Base-by-base conservation (phyloP, 371 early-diverging fungal genomes). In the Haplosporangium sp. region DNA sequence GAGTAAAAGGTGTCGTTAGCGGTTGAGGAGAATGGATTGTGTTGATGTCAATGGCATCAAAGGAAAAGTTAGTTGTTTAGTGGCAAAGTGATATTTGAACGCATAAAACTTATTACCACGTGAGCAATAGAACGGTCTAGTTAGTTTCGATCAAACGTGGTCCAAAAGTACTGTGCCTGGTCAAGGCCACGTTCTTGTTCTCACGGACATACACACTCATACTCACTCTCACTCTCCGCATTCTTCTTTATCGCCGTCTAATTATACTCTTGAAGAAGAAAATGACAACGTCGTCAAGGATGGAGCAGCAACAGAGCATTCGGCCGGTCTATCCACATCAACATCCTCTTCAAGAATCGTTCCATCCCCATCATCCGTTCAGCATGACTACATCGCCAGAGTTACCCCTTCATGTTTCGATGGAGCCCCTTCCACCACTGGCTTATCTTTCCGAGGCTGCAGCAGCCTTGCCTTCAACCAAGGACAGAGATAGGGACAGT, bases 211-310 rank as follows among this genome's bases (percentile, higher is more conserved):
- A 5, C 48, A 12, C 48, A 48, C 18, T 18, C 11, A 12, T 16
- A 16, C 48, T 48, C 48, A 16, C 48, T 48, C 48, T 18, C 48
- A 48, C 16, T 7, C 48, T 48, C 48, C 14, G 7, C 43, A 13
- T 48, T 20, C 18, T 48, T 10, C 20, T 48, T 20, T n/a, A 7
- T n/a, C 48, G 18, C 11, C 20, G 48, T 48, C 48, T 11, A 7
- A 16, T n/a, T 16, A n/a, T 14, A 14, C 20, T 7, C 1, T n/a
- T 14, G 48, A 46, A 36, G 48, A 29, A 13, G 37, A 53, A 42
- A 42, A 67, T 69, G 69, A 69, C 69, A 23, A 69, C 69, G 52
- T 69, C 69, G 10, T 68, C 68, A 21, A 62, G 69, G 48, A 69
- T 62, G 53, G 69, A 69, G 45, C 67, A 67, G 18, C 67, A 67